Conservation (phyloP, 1,139 yeast genomes). For the Arxiozyma slooffiae region DNA sequence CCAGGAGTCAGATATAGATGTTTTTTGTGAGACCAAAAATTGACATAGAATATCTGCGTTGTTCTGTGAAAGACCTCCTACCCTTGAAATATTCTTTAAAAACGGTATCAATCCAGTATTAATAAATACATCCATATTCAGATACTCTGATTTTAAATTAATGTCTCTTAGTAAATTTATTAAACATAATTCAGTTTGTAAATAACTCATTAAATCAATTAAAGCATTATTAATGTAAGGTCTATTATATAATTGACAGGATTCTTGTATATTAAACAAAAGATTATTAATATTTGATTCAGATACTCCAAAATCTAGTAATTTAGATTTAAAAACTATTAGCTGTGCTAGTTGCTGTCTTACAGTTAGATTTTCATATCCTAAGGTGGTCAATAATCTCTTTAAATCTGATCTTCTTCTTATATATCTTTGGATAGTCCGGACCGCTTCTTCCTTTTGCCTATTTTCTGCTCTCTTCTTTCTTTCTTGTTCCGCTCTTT, state of each 20-base stretch:
- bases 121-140: conserved; percentile 5
- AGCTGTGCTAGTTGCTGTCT: background rate
- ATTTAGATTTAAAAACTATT: background rate
- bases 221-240: conserved; percentile 1
- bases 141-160: conserved; percentile 4
- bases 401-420: conserved; percentile 34
- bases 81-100: conserved; percentile 4
- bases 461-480: conserved; percentile 52
- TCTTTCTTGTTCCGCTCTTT: conserved; percentile 57
- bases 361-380: background rate
- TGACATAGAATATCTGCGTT: conserved; percentile 1
- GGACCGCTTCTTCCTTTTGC: conserved; percentile 40
- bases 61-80: background rate
- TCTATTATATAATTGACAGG: background rate
- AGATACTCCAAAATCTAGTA: background rate
- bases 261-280: background rate
- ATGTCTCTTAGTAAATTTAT: conserved; percentile 6
- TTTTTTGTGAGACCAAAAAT: background rate
- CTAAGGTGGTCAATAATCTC: conserved; percentile 7
- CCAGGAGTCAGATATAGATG: background rate
- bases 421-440: conserved; percentile 40
- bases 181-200: conserved; percentile 10
- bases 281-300: background rate
- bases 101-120: conserved; percentile 8
- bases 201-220: conserved; percentile 7